A percentile compares a stretch with the other conserved stretches of the same genome.
Evolutionary conservation across 108 stramenopile species (phyloP).

Genomic region (Nitzschia inconspicua): DNA sequence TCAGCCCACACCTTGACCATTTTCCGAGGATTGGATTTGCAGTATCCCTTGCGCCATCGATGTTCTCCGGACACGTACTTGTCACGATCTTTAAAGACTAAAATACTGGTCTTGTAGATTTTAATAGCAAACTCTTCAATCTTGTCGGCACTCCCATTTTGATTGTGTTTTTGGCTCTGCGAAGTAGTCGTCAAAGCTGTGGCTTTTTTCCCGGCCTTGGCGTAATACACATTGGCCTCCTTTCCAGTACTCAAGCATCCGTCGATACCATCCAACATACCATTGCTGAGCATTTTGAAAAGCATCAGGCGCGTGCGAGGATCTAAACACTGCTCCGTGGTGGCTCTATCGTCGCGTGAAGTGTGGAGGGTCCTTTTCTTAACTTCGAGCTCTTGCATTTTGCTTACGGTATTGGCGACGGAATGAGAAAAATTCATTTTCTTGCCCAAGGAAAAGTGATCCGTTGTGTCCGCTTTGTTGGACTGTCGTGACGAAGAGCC

Average conservation of each 20-base stretch:
- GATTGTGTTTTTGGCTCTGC: not conserved
- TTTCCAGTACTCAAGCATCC: conserved; percentile 98
- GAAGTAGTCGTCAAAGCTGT: not conserved
- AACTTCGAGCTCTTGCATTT: conserved; percentile 86
- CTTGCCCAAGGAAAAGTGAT: conserved; percentile 8
- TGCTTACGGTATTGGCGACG: conserved; percentile 81
- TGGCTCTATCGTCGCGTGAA: conserved; percentile 94
- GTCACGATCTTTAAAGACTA: conserved; percentile 98
- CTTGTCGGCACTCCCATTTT: conserved; percentile 6
- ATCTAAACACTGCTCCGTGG: conserved; percentile 93
- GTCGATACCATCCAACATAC: conserved; percentile 89
- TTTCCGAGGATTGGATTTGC: conserved; percentile 97
- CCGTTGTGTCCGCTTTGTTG: not conserved
- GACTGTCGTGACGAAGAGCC: conserved; percentile 9
- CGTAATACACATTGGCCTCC: conserved; percentile 99
- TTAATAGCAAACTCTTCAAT: conserved; percentile 94
- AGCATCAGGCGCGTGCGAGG: conserved; percentile 95
- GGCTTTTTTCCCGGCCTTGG: conserved; percentile 59
- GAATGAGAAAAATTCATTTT: conserved; percentile 88
- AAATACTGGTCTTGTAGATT: conserved; percentile 98
- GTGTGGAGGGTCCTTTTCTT: conserved; percentile 83
- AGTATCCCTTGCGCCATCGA: conserved; percentile 97
- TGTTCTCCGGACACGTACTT: conserved; percentile 98
- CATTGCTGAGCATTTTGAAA: conserved; percentile 92
- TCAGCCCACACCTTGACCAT: conserved; percentile 99